These are phyloP conservation scores for Floccularia luteovirens DNA, from an alignment of 768 basidiomycete species.

Conservation along the genomic window DNA sequence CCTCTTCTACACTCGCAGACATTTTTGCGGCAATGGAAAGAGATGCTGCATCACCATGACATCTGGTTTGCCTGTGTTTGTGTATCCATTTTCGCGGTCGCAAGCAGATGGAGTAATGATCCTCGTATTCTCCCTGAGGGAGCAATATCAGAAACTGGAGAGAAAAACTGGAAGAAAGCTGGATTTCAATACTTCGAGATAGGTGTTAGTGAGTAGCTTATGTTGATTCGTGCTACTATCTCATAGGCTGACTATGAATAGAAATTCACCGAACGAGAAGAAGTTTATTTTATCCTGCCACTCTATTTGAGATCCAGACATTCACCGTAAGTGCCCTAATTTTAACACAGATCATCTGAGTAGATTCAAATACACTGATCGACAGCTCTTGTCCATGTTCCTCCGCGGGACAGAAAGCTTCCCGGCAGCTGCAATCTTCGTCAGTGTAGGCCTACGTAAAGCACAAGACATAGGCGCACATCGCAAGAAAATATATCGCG, in stretches of 20 bases:
- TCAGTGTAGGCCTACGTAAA: constrained; percentile 50
- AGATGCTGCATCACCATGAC: constrained; percentile 44
- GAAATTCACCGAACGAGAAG: constrained; percentile 43
- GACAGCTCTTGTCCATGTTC: constrained; percentile 52
- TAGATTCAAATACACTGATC: not conserved
- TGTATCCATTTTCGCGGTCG: constrained; percentile 60
- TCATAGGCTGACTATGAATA: constrained; percentile 15
- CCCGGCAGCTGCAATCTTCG: constrained; percentile 45
- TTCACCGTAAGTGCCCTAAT: constrained; percentile 13
- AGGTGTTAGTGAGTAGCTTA: constrained; percentile 39
- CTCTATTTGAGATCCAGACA: constrained; percentile 58
- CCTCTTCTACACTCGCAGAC: constrained; percentile 69
- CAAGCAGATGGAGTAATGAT: constrained; percentile 60
- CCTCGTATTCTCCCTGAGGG: constrained; percentile 38
- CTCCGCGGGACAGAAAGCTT: constrained; percentile 40
- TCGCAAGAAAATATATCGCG: constrained; percentile 48
- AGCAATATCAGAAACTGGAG: constrained; percentile 15
- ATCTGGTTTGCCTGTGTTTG: constrained; percentile 56
- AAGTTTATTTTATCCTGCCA: constrained; percentile 47
- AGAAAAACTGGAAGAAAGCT: constrained; percentile 39
- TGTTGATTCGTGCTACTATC: not conserved
- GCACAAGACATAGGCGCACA: constrained; percentile 76
- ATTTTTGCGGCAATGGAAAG: constrained; percentile 55
- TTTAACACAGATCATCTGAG: not conserved
- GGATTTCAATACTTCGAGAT: constrained; percentile 56